Conservation (phyloP, 768 basidiomycete genomes). For the Lentinus tigrinus region DNA sequence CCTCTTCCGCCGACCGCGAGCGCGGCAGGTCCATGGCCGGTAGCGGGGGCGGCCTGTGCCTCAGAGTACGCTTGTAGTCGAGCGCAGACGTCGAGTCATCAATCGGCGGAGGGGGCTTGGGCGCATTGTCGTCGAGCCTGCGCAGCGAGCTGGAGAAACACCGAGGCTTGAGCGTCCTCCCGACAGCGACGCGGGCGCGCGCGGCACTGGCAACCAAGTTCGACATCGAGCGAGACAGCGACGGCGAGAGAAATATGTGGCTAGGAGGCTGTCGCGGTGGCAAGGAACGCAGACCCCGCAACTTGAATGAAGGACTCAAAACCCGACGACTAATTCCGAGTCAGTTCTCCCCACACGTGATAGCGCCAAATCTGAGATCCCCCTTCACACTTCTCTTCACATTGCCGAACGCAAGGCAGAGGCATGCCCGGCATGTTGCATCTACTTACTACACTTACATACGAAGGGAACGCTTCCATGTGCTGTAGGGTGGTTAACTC, state of each 20-base stretch:
- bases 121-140: slow-evolving; percentile 27
- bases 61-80: slow-evolving; percentile 86
- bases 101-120: slow-evolving; percentile 76
- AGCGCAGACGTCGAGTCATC: slow-evolving; percentile 94
- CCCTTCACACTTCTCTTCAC: background rate
- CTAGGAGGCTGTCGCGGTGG: slow-evolving; percentile 5
- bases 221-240: slow-evolving; percentile 7
- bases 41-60: slow-evolving; percentile 75
- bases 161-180: background rate
- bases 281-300: background rate
- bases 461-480: background rate
- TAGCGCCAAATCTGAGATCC: background rate
- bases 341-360: slow-evolving; percentile 11
- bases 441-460: no score
- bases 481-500: background rate
- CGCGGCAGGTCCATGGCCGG: slow-evolving; percentile 85
- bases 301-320: background rate
- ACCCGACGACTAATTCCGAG: slow-evolving; percentile 1
- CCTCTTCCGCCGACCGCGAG: slow-evolving; percentile 85
- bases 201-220: slow-evolving; percentile 10
- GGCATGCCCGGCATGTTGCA: background rate
- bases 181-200: slow-evolving; percentile 8
- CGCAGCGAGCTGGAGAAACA: slow-evolving; percentile 1
- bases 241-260: background rate
- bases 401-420: background rate